Evolutionary conservation across 1,284 basidiomycete species (phyloP).

Genomic region (Cutaneotrichosporon spelunceum): DNA sequence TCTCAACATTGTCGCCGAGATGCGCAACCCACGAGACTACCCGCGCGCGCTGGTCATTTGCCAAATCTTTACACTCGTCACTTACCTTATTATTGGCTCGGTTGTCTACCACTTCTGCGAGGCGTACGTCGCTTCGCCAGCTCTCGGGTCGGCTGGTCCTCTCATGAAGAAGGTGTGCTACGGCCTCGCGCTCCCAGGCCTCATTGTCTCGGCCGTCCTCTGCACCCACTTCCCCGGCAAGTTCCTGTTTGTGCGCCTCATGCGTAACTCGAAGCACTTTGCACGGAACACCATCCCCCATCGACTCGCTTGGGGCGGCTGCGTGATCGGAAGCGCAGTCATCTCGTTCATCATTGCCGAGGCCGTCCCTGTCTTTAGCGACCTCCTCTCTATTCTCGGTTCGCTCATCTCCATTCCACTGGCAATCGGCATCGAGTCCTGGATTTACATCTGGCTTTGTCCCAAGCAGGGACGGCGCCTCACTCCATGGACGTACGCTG

Average conservation of each 20-base stretch:
- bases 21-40: constrained; percentile 36
- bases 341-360: constrained; percentile 60
- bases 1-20: constrained; percentile 43
- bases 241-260: constrained; percentile 36
- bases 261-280: constrained; percentile 57
- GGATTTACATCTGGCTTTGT: not conserved
- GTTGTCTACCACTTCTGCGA: constrained; percentile 40
- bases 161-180: constrained; percentile 43
- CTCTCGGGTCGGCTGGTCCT: constrained; percentile 48
- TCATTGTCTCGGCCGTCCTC: constrained; percentile 28
- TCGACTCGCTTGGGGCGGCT: constrained; percentile 58
- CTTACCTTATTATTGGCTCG: constrained; percentile 23
- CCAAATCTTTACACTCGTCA: constrained; percentile 26
- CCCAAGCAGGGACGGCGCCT: not conserved
- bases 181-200: constrained; percentile 25
- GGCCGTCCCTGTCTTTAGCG: constrained; percentile 39
- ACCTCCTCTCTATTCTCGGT: constrained; percentile 35
- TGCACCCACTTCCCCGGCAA: constrained; percentile 36
- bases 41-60: constrained; percentile 31
- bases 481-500: not conserved
- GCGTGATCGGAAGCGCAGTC: constrained; percentile 38
- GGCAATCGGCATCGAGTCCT: not conserved
- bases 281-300: constrained; percentile 60
- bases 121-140: constrained; percentile 48
- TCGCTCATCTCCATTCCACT: constrained; percentile 13